phyloP scores from a whole-genome alignment of 2,329 filamentous ascomycete genomes.

The Trichocomaceae sp. region DNA sequence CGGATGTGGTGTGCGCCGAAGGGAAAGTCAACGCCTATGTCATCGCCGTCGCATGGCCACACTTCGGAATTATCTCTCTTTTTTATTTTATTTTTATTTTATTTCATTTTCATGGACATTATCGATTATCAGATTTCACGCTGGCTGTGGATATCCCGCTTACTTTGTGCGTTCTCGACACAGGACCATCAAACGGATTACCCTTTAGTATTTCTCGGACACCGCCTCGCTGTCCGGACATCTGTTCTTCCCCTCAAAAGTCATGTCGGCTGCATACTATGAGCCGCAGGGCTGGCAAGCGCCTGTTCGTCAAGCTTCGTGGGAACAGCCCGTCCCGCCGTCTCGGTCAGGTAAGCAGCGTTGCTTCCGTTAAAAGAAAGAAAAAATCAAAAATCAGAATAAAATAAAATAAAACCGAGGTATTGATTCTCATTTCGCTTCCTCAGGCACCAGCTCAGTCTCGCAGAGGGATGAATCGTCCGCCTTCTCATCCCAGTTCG shows the following conservation, averaged over 20 bases:
- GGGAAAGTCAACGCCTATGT: slow-evolving; percentile 11
- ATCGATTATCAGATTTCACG: neutral
- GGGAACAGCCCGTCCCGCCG: slow-evolving; percentile 66
- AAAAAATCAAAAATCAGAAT: too few relatives aligned
- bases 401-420: neutral
- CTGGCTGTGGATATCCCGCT: neutral
- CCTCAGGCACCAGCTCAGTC: slow-evolving; percentile 65
- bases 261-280: slow-evolving; percentile 59
- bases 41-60: slow-evolving; percentile 13
- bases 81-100: neutral
- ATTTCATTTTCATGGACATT: neutral
- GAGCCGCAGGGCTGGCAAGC: slow-evolving; percentile 60
- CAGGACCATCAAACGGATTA: slow-evolving; percentile 6
- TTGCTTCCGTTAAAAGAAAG: neutral
- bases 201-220: slow-evolving; percentile 13
- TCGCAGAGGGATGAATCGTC: slow-evolving; percentile 62
- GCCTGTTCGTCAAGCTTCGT: slow-evolving; percentile 58
- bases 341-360: slow-evolving; percentile 60
- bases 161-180: neutral
- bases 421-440: slow-evolving; percentile 7
- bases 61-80: neutral
- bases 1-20: slow-evolving; percentile 8
- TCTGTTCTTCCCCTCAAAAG: neutral
- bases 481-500: slow-evolving; percentile 81
- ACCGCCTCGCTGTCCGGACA: neutral